Conservation (phyloP, 2,329 filamentous ascomycete species). For the Sporothrix phasma region DNA sequence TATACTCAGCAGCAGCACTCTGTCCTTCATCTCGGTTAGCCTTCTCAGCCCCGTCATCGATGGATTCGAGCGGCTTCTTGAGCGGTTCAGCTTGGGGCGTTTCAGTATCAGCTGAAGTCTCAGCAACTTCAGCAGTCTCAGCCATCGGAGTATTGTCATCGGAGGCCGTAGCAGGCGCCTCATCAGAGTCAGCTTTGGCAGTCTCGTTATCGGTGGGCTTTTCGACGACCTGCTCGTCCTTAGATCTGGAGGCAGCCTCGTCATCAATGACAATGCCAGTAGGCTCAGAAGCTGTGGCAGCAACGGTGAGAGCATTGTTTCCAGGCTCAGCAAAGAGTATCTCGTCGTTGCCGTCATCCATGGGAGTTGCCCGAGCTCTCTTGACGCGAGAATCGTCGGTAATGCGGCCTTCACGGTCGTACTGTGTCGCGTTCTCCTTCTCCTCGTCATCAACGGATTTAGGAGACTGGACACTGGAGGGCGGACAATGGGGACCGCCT, state of each 20-base stretch:
- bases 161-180: not conserved
- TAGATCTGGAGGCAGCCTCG: not conserved
- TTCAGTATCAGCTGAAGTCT: not conserved
- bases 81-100: not conserved
- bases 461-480: conserved; percentile 42
- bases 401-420: conserved; percentile 52
- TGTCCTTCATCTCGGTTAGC: conserved; percentile 32
- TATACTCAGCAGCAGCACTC: conserved; percentile 38
- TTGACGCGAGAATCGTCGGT: conserved; percentile 64
- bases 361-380: conserved; percentile 58
- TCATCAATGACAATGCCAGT: not conserved
- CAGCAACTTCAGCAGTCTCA: not conserved
- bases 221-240: not conserved
- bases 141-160: not conserved
- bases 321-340: conserved; percentile 60
- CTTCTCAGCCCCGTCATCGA: conserved; percentile 19
- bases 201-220: not conserved
- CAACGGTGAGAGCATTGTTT: conserved; percentile 13
- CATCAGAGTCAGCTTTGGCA: not conserved
- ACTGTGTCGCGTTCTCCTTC: conserved; percentile 23
- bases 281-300: conserved; percentile 11
- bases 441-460: conserved; percentile 9
- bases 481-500: conserved; percentile 71
- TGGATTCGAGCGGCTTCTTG: not conserved
- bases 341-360: conserved; percentile 60